These are phyloP conservation scores for Vanderwaltozyma polyspora DNA, from an alignment of 805 yeast genomes.

Conservation along the genomic window DNA sequence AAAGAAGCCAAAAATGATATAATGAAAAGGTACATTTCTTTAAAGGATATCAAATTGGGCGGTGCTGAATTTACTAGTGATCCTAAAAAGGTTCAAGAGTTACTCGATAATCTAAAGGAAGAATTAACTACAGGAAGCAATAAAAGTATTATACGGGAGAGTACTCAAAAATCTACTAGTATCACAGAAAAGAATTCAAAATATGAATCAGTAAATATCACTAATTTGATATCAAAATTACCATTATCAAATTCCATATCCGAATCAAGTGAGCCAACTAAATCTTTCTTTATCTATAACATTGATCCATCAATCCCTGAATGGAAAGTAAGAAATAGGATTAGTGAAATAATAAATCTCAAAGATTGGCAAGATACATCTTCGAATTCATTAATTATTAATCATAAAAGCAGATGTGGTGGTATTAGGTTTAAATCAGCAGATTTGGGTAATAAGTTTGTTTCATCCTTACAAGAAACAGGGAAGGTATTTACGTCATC, in stretches of 20 bases:
- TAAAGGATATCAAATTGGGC: constrained; percentile 33
- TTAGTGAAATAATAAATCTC: constrained; percentile 27
- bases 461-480: constrained; percentile 2
- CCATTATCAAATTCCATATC: constrained; percentile 56
- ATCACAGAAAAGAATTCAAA: constrained; percentile 4
- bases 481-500: constrained; percentile 3
- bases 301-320: constrained; percentile 57
- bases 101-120: constrained; percentile 35
- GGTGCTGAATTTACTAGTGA: constrained; percentile 28
- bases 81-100: constrained; percentile 35
- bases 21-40: constrained; percentile 46
- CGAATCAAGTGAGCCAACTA: constrained; percentile 26
- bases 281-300: constrained; percentile 66
- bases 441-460: constrained; percentile 8
- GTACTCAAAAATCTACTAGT: background rate
- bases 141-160: background rate
- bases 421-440: constrained; percentile 15
- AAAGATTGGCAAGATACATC: constrained; percentile 14
- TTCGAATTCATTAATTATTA: constrained; percentile 13
- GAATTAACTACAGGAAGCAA: background rate
- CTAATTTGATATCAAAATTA: constrained; percentile 44
- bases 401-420: constrained; percentile 21
- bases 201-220: constrained; percentile 30
- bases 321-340: constrained; percentile 42
- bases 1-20: constrained; percentile 40